Evolutionary conservation across 176 grass and related monocot genomes (phyloP).

Genomic region (Poa annua): DNA sequence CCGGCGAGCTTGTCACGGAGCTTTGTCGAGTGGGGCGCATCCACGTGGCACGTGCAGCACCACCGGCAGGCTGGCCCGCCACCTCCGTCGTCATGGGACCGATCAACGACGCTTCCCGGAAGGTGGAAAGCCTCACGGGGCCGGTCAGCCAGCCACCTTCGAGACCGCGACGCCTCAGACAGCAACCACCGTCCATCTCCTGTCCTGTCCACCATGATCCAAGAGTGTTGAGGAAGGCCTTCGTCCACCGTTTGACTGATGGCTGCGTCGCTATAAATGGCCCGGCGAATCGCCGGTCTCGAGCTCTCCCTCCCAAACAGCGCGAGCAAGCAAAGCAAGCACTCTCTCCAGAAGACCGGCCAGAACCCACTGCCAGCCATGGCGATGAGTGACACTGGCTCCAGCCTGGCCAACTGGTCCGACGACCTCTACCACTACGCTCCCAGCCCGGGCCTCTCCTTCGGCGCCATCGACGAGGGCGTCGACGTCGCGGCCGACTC

Average conservation of each 20-base stretch:
- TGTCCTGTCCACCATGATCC: background rate
- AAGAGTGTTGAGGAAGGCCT: background rate
- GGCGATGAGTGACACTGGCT: constrained; percentile 66
- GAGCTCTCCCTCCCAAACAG: constrained; percentile 14
- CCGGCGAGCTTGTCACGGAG: constrained; percentile 5
- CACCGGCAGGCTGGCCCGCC: background rate
- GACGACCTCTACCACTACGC: constrained; percentile 43
- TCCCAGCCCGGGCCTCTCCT: background rate
- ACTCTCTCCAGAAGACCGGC: too few species aligned
- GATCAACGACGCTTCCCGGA: constrained; percentile 39
- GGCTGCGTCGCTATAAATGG: constrained; percentile 38
- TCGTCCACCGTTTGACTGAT: background rate
- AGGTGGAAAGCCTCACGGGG: constrained; percentile 35
- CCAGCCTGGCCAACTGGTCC: constrained; percentile 51
- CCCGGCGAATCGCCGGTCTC: background rate
- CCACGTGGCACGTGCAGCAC: background rate
- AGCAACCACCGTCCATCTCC: rapidly evolving
- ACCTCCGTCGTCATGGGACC: background rate
- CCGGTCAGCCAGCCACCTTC: background rate
- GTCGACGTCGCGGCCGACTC: background rate
- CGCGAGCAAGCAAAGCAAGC: background rate
- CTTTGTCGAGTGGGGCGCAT: background rate
- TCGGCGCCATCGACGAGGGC: background rate
- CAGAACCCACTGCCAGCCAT: constrained; percentile 18
- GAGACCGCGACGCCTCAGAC: background rate